Conservation (phyloP, 352 stramenopile genomes). For the Pythium myriotylum region DNA sequence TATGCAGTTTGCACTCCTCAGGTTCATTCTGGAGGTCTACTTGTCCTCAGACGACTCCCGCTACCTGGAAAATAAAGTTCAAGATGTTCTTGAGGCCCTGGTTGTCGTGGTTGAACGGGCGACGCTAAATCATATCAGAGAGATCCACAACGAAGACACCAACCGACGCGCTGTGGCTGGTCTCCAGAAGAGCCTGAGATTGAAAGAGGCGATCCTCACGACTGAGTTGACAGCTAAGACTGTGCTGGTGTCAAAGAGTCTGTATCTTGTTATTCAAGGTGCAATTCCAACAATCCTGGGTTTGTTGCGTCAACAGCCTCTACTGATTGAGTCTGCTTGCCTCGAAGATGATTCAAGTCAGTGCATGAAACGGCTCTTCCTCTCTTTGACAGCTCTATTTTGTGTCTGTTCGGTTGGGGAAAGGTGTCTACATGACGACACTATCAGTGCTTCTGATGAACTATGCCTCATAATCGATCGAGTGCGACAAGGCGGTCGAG, state of each 20-base stretch:
- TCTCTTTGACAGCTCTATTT: not conserved
- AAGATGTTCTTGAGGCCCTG: slow-evolving; percentile 37
- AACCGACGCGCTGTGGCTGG: slow-evolving; percentile 45
- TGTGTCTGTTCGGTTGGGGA: slow-evolving; percentile 9
- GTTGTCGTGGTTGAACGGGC: slow-evolving; percentile 34
- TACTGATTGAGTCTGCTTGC: not conserved
- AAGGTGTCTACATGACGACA: not conserved
- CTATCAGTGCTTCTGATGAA: not conserved
- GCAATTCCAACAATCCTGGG: slow-evolving; percentile 49
- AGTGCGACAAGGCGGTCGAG: not conserved
- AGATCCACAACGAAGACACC: slow-evolving; percentile 47
- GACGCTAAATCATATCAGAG: slow-evolving; percentile 39
- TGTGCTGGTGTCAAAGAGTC: slow-evolving; percentile 36
- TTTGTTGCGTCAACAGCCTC: slow-evolving; percentile 60
- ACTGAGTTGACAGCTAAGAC: slow-evolving; percentile 21
- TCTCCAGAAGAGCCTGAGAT: slow-evolving; percentile 48
- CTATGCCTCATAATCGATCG: not conserved
- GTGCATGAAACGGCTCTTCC: not conserved
- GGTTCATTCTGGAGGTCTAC: slow-evolving; percentile 63
- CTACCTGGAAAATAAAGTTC: slow-evolving; percentile 42
- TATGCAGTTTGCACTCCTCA: slow-evolving; percentile 49
- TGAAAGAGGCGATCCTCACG: not conserved
- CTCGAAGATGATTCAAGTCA: not conserved
- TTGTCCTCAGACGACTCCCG: slow-evolving; percentile 62
- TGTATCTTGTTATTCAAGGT: slow-evolving; percentile 48